These are phyloP conservation scores for Termitomyces sp. DNA, from an alignment of 768 basidiomycete species.

Conservation along the genomic window DNA sequence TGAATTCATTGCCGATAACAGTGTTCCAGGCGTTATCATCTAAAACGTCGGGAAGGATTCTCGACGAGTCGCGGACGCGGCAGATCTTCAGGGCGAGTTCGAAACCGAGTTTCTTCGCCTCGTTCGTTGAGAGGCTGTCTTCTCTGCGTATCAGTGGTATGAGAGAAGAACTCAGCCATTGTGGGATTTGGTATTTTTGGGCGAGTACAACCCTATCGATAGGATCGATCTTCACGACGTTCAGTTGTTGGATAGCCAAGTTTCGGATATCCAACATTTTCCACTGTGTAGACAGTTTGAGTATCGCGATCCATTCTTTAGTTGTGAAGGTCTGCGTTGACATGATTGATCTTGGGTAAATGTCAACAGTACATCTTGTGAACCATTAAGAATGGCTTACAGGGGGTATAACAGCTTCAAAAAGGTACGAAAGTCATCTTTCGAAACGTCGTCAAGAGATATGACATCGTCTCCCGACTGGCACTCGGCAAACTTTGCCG, in stretches of 20 bases:
- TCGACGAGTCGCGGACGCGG: constrained; percentile 1
- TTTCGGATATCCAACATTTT: constrained; percentile 1
- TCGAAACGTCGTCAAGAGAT: background rate
- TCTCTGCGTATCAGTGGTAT: background rate
- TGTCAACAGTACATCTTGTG: background rate
- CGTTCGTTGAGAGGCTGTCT: background rate
- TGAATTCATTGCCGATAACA: background rate
- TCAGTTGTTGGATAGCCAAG: background rate
- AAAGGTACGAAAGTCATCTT: background rate
- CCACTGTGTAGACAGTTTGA: background rate
- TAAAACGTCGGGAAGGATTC: background rate
- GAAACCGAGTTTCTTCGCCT: background rate
- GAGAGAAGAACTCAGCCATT: constrained; percentile 1
- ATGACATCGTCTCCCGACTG: background rate
- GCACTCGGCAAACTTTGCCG: background rate
- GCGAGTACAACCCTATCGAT: background rate
- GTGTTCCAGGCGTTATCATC: background rate
- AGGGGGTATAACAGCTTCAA: constrained; percentile 3
- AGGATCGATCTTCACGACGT: background rate
- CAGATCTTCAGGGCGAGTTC: background rate
- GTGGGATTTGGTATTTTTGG: background rate
- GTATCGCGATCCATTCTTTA: background rate
- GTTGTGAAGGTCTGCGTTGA: background rate
- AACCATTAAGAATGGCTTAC: background rate
- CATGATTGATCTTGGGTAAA: background rate